Percentiles rank a stretch among this genome's conserved stretches.
Evolutionary conservation across 352 stramenopile species (phyloP).

Genomic region (Pythium monospermum): DNA sequence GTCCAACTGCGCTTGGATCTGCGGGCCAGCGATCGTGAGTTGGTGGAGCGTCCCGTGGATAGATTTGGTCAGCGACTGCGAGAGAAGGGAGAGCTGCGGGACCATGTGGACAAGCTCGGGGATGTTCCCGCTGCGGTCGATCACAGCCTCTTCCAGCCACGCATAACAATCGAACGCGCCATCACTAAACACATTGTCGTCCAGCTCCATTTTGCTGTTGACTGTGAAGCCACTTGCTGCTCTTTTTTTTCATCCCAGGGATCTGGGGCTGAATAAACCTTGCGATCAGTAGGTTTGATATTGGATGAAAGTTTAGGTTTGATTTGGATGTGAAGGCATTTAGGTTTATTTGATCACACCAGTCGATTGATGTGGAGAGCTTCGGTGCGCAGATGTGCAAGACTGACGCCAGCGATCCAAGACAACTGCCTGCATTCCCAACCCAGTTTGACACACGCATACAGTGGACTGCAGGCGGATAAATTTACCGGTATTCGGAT

Average conservation of each 20-base stretch:
- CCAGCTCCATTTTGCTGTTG: conserved; percentile 32
- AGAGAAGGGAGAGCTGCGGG: conserved; percentile 54
- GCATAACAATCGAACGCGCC: conserved; percentile 61
- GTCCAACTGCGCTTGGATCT: conserved; percentile 53
- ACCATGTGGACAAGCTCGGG: conserved; percentile 35
- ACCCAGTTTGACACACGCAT: no score
- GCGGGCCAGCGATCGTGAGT: conserved; percentile 36
- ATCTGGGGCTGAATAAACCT: conserved; percentile 5
- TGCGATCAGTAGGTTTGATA: no score
- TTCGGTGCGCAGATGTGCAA: no score
- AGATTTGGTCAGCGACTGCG: conserved; percentile 47
- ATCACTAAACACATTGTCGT: conserved; percentile 40
- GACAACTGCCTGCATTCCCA: neutral
- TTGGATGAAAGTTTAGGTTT: no score
- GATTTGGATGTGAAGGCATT: no score
- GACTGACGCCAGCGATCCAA: no score
- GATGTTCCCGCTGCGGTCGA: conserved; percentile 25
- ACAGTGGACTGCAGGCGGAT: no score
- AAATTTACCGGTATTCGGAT: no score
- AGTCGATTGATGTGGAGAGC: no score
- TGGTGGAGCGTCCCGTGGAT: conserved; percentile 61
- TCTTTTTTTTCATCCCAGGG: no score
- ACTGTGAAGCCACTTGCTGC: no score
- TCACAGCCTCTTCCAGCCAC: conserved; percentile 63
- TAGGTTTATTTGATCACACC: no score